Evolutionary conservation across 495 filamentous ascomycete species (phyloP).

Genomic region (Viridothelium virens): DNA sequence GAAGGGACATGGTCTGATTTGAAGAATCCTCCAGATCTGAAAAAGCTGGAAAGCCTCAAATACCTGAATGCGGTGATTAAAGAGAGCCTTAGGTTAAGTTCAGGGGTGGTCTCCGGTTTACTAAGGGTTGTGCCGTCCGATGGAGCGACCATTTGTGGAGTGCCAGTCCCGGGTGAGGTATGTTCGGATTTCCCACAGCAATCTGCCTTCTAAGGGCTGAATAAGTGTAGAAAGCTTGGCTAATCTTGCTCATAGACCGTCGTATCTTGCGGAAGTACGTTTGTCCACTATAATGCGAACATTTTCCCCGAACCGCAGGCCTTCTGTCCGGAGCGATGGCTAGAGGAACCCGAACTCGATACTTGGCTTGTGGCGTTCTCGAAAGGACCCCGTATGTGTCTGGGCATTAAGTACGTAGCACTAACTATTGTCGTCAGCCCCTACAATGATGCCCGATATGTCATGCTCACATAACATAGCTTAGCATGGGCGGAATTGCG

Average conservation of each 20-base stretch:
- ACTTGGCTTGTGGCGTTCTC: conserved; percentile 28
- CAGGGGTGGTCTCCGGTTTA: conserved; percentile 14
- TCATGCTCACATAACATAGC: not conserved
- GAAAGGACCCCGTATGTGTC: conserved; percentile 26
- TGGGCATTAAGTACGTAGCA: conserved; percentile 15
- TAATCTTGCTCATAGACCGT: conserved; percentile 5
- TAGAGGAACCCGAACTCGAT: conserved; percentile 17
- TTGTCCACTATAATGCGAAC: conserved; percentile 17
- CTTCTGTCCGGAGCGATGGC: conserved; percentile 18
- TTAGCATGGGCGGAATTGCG: conserved; percentile 9
- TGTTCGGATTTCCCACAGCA: not conserved
- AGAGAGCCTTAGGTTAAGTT: conserved; percentile 21
- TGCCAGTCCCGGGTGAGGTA: conserved; percentile 17
- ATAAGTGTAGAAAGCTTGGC: not conserved
- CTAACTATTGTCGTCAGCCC: not conserved
- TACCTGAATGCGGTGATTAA: conserved; percentile 35
- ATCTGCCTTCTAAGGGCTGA: not conserved
- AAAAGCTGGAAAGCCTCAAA: conserved; percentile 33
- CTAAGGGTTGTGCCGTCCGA: conserved; percentile 10
- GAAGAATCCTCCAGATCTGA: conserved; percentile 24
- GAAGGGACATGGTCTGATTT: conserved; percentile 29
- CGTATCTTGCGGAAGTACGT: conserved; percentile 16
- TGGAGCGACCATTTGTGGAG: conserved; percentile 13
- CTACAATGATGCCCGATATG: not conserved
- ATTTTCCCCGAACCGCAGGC: conserved; percentile 14